Conservation (phyloP, 768 basidiomycete genomes). For the Leccinum uliginosum region DNA sequence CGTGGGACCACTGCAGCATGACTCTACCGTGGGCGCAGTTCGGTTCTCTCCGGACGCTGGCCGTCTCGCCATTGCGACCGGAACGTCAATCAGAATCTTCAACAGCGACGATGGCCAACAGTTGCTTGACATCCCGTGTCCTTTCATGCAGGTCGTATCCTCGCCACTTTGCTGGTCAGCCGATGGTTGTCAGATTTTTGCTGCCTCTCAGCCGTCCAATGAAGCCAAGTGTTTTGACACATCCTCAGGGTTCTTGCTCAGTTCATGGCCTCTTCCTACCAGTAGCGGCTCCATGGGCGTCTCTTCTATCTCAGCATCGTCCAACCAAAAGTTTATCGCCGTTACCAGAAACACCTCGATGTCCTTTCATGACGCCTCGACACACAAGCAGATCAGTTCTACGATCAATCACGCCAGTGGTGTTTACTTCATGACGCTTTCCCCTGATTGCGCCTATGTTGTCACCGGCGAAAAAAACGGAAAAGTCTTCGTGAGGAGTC, state of each 20-base stretch:
- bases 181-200: background rate
- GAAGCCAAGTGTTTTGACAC: background rate
- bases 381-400: too few species aligned
- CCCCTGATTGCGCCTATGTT: too few species aligned
- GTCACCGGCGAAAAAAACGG: too few species aligned
- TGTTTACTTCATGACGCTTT: too few species aligned
- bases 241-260: too few species aligned
- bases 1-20: background rate
- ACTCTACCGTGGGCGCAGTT: background rate
- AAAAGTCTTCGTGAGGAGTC: too few species aligned
- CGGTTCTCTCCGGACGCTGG: background rate
- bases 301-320: background rate
- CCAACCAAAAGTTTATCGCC: background rate
- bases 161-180: background rate
- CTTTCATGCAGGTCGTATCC: background rate
- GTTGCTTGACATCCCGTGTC: background rate
- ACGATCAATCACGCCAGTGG: too few species aligned
- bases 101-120: background rate
- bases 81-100: background rate
- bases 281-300: background rate
- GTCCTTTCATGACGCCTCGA: too few species aligned
- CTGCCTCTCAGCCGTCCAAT: background rate
- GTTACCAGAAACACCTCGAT: too few species aligned
- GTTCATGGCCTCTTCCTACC: background rate
- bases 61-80: background rate